Evolutionary conservation across 2,329 filamentous ascomycete genomes (phyloP).

Genomic region (Xylariales sp.): DNA sequence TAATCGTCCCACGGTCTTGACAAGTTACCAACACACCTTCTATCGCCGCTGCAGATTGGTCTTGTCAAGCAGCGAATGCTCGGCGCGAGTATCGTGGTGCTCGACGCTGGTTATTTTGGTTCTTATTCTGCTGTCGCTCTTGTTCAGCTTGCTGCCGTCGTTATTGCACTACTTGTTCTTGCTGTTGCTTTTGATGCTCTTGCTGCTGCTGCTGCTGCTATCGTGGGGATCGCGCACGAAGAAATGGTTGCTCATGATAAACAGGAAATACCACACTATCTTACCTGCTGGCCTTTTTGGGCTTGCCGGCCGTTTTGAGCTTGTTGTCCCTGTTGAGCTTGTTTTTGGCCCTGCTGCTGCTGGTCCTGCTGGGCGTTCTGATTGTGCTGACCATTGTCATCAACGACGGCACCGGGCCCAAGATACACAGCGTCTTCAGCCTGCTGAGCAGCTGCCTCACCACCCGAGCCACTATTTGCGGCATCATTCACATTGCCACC

Average conservation of each 20-base stretch:
- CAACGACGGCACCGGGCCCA: no score
- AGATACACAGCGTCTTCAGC: no score
- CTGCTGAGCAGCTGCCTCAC: no score
- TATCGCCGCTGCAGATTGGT: no score
- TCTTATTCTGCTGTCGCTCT: background rate
- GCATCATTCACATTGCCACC: no score
- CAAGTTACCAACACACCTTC: no score
- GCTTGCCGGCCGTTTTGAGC: background rate
- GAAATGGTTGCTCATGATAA: no score
- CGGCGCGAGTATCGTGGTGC: background rate
- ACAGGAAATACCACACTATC: no score
- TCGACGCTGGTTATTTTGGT: background rate
- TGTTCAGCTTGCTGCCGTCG: background rate
- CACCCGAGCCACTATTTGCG: no score
- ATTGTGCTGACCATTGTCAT: conserved; percentile 13
- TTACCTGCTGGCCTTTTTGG: background rate
- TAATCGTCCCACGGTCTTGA: no score
- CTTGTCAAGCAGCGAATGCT: background rate
- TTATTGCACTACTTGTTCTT: background rate
- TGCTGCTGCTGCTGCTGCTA: background rate
- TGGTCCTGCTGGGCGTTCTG: background rate
- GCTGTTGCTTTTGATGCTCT: background rate
- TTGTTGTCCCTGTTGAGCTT: background rate
- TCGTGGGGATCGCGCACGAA: no score
- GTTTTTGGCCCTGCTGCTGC: background rate